phyloP scores from a whole-genome alignment of 1,284 basidiomycete genomes.

The Malassezia brasiliensis region DNA sequence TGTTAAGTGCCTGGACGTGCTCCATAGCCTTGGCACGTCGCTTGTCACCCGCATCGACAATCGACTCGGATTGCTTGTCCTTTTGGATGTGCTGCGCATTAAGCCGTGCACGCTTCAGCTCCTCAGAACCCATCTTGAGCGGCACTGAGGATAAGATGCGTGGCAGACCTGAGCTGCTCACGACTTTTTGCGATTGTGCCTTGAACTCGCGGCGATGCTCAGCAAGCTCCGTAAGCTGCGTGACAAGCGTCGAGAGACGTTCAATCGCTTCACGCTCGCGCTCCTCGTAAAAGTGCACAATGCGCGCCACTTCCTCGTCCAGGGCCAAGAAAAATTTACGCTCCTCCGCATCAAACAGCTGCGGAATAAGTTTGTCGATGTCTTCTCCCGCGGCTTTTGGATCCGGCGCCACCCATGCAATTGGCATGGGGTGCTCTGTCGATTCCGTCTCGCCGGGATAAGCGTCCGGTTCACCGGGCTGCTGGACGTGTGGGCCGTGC shows the following conservation, averaged over 20 bases:
- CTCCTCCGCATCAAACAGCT: slow-evolving; percentile 59
- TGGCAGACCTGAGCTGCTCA: slow-evolving; percentile 11
- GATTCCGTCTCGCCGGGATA: neutral
- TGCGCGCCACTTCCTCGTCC: slow-evolving; percentile 31
- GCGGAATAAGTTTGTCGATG: neutral
- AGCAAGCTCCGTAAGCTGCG: slow-evolving; percentile 56
- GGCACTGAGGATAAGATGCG: slow-evolving; percentile 20
- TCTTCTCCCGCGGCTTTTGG: neutral
- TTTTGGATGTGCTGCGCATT: slow-evolving; percentile 1
- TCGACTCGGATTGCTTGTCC: neutral
- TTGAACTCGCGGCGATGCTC: slow-evolving; percentile 40
- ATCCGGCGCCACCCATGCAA: neutral
- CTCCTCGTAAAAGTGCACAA: slow-evolving; percentile 59
- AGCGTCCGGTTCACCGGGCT: neutral
- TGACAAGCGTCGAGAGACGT: slow-evolving; percentile 55
- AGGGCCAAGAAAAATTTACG: slow-evolving; percentile 53
- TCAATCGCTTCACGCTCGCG: slow-evolving; percentile 62
- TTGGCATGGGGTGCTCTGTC: neutral
- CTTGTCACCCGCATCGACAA: slow-evolving; percentile 24
- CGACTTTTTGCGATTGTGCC: slow-evolving; percentile 10
- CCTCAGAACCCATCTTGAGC: neutral
- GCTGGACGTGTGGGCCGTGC: neutral
- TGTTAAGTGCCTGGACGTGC: slow-evolving; percentile 23
- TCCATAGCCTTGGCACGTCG: slow-evolving; percentile 33
- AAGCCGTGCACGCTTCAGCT: slow-evolving; percentile 9